Base-by-base conservation (phyloP, 1,284 basidiomycete genomes). In the Marasmius oreades region DNA sequence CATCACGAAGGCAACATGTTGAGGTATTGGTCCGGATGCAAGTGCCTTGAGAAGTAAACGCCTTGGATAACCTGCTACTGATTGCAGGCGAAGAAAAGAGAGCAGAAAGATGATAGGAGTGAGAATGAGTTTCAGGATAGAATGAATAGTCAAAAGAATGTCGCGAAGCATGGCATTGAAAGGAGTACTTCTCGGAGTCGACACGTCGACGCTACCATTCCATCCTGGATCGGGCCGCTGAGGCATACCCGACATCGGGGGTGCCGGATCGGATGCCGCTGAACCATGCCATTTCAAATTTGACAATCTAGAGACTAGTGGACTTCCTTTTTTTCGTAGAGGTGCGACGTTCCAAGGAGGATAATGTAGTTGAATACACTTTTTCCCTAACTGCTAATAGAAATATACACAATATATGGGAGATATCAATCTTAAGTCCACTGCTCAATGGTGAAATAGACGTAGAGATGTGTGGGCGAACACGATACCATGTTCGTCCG, bases 1-100 rank as follows among this genome's bases (percentile, higher is more conserved):
- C 94, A 99, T 97, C 36, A 98, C 90, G 68, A 99, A 96, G 2
- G 92, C 95, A 43, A 99, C 83, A 76, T 99, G 97, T 43, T 78
- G 73, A 0, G 97, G 97, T 20, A 97, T 79, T 1, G 97, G 96
- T 0, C 95, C 96, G 36, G 58, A 31, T 31, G 55, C 44, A 16
- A 59, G 48, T 31, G 54, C 42, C 7, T 34, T 52, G 3, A 59
- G 42, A 33, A 59, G 42, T 14, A 51, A 45, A 39, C 58, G 54
- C 44, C 26, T 50, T 33, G 47, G 47, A 33, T 50, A 50, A n/a
- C 33, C 26, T 26, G 11, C 14, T 20, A 50, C 28, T 8, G 47
- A 50, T 14, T 50, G n/a, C 14, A 50, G 47, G 18, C 31, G 47
- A 50, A 50, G 47, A 8, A 50, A 18, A n/a, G 47, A 33, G 14